These are phyloP conservation scores for Gautieria morchelliformis DNA, from an alignment of 768 basidiomycete genomes.

Conservation along the genomic window DNA sequence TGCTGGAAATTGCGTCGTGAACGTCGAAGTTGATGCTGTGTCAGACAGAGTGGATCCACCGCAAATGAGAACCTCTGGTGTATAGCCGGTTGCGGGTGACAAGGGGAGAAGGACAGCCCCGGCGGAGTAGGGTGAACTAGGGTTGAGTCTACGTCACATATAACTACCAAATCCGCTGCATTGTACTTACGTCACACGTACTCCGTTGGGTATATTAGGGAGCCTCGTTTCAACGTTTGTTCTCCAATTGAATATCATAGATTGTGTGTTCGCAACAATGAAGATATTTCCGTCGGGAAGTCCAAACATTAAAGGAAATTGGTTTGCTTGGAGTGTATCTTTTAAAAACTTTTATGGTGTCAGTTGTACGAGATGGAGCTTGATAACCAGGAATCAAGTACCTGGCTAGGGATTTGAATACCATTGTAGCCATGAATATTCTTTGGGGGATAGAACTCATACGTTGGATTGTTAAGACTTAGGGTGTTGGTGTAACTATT, in stretches of 20 bases:
- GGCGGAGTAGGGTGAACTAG: slow-evolving; percentile 13
- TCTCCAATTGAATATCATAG: slow-evolving; percentile 33
- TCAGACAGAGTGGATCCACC: slow-evolving; percentile 19
- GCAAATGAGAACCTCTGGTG: slow-evolving; percentile 21
- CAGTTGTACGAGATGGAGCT: too few species aligned
- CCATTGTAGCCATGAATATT: too few species aligned
- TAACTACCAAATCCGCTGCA: too few species aligned
- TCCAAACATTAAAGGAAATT: slow-evolving; percentile 5
- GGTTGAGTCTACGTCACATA: too few species aligned
- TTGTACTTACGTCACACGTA: slow-evolving; percentile 22
- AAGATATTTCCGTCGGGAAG: slow-evolving; percentile 32
- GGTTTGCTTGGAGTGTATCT: slow-evolving; percentile 14
- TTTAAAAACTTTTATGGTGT: too few species aligned
- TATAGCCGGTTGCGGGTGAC: slow-evolving; percentile 26
- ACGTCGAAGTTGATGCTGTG: slow-evolving; percentile 30
- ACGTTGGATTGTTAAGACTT: too few species aligned
- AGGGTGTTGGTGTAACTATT: too few species aligned
- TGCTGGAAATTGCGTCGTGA: too few species aligned
- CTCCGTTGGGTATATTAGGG: slow-evolving; percentile 1
- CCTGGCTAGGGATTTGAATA: too few species aligned
- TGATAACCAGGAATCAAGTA: too few species aligned
- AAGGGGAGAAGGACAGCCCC: slow-evolving; percentile 26
- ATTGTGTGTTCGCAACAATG: slow-evolving; percentile 31
- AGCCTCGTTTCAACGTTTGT: slow-evolving; percentile 29
- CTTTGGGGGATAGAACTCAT: too few species aligned